phyloP scores from a whole-genome alignment of 2,329 filamentous ascomycete genomes.

The Lanzia echinophila region DNA sequence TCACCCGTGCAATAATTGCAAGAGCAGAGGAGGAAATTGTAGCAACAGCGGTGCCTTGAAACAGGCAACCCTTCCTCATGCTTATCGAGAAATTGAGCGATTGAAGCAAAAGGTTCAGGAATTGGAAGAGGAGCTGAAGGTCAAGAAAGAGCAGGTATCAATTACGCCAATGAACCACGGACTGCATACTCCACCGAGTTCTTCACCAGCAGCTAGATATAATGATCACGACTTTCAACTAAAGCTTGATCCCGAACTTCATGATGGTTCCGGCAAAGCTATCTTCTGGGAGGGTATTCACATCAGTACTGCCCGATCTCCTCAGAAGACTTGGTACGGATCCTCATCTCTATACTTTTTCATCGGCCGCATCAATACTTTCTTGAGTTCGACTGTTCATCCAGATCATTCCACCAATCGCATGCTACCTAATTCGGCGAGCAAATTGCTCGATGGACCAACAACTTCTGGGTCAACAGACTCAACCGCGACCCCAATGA shows the following conservation, averaged over 20 bases:
- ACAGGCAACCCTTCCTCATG: conserved; percentile 28
- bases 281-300: conserved; percentile 35
- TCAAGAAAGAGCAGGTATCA: conserved; percentile 6
- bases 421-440: conserved; percentile 28
- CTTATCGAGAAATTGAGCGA: conserved; percentile 33
- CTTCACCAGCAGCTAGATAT: conserved; percentile 8
- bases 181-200: conserved; percentile 12
- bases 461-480: conserved; percentile 17
- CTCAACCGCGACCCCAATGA: background rate
- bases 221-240: background rate
- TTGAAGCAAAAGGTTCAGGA: conserved; percentile 31
- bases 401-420: conserved; percentile 29
- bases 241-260: background rate
- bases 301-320: conserved; percentile 32
- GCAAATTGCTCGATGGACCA: conserved; percentile 12
- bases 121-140: conserved; percentile 30
- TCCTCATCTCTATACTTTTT: conserved; percentile 41
- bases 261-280: conserved; percentile 11
- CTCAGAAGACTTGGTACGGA: conserved; percentile 37
- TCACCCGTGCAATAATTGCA: conserved; percentile 36
- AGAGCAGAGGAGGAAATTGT: conserved; percentile 32
- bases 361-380: conserved; percentile 36
- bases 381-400: conserved; percentile 31
- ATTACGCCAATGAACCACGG: conserved; percentile 3
- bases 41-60: conserved; percentile 31